Conservation (phyloP, 306 rosid species). For the Pueraria montana region DNA sequence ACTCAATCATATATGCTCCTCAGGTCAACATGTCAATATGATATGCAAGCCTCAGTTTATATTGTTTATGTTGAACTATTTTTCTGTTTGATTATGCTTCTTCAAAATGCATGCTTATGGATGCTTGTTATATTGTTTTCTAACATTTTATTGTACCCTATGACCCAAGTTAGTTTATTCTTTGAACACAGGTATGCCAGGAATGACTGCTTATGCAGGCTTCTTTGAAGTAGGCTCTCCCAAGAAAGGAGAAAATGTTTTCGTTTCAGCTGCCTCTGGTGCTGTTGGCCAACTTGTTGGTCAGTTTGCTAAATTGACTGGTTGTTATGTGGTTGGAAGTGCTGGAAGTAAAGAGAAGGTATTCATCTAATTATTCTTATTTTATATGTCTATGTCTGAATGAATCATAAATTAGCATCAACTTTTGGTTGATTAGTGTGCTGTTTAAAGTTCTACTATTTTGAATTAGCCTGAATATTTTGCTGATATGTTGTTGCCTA, state of each 20-base stretch:
- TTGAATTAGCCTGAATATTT: neutral
- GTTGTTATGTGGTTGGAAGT: slow-evolving; percentile 60
- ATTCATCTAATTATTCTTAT: neutral
- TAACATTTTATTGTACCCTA: too few relatives aligned
- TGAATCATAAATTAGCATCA: neutral
- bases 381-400: neutral
- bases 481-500: neutral
- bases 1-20: neutral
- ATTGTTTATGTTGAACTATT: too few relatives aligned
- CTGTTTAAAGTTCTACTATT: neutral
- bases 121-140: neutral
- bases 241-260: slow-evolving; percentile 57
- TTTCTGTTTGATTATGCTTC: too few relatives aligned
- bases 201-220: slow-evolving; percentile 55
- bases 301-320: slow-evolving; percentile 45
- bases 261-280: slow-evolving; percentile 54
- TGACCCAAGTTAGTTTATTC: neutral
- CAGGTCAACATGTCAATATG: neutral
- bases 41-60: slow-evolving; percentile 12
- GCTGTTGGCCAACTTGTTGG: slow-evolving; percentile 59
- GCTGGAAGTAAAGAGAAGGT: slow-evolving; percentile 63
- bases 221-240: slow-evolving; percentile 52
- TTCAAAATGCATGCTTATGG: slow-evolving; percentile 6
- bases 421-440: neutral
- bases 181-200: slow-evolving; percentile 57